A percentile compares a stretch with the other conserved stretches of the same genome.
Evolutionary conservation across 2,329 filamentous ascomycete species (phyloP).

Genomic region (Fusarium fracticaudum): DNA sequence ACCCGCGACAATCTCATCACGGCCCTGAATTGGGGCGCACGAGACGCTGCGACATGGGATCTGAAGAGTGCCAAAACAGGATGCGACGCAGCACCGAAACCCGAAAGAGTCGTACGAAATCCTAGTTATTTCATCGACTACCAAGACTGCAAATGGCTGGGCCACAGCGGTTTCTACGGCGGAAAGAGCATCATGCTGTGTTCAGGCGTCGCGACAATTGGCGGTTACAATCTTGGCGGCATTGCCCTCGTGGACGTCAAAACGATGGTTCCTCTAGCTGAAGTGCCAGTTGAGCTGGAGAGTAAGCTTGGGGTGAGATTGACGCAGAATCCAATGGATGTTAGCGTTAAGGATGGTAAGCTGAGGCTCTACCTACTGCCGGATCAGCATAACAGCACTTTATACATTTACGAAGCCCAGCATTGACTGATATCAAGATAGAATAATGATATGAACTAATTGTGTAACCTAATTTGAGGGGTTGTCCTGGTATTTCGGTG

Average conservation of each 20-base stretch:
- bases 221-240: conserved; percentile 52
- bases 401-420: conserved; percentile 59
- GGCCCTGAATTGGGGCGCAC: conserved; percentile 58
- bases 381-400: conserved; percentile 56
- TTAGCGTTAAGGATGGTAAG: conserved; percentile 54
- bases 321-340: conserved; percentile 61
- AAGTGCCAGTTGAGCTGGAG: conserved; percentile 56
- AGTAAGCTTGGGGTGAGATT: conserved; percentile 52
- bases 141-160: conserved; percentile 63
- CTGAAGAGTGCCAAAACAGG: conserved; percentile 32
- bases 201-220: conserved; percentile 54
- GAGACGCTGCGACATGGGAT: conserved; percentile 52
- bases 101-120: conserved; percentile 44
- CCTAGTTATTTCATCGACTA: conserved; percentile 59
- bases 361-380: conserved; percentile 59
- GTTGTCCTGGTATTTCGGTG: conserved; percentile 2
- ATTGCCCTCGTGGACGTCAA: conserved; percentile 57
- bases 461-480: not conserved
- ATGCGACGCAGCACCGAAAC: conserved; percentile 27
- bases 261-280: conserved; percentile 56
- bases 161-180: conserved; percentile 49
- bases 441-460: not conserved
- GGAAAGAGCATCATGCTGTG: conserved; percentile 57
- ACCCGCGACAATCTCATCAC: conserved; percentile 47
- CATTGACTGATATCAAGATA: not conserved